phyloP scores from a whole-genome alignment of 805 yeast genomes.

The Candida sanyiensis region DNA sequence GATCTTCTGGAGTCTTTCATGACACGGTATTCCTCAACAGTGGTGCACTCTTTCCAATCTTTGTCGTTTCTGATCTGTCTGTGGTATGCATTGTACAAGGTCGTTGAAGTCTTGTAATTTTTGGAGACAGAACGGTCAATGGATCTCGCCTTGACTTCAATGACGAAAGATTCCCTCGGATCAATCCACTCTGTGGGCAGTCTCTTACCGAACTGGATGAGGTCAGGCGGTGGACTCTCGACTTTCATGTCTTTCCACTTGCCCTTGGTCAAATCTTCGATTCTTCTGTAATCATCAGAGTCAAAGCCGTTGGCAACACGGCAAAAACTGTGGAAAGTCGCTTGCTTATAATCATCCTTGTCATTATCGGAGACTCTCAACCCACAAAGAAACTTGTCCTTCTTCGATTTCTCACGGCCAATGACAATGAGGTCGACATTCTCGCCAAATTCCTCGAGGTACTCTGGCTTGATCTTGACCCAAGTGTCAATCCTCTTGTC shows the following conservation, averaged over 20 bases:
- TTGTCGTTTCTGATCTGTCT: constrained; percentile 66
- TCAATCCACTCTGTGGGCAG: constrained; percentile 73
- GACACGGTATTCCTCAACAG: constrained; percentile 46
- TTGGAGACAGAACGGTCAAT: constrained; percentile 43
- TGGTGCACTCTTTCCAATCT: constrained; percentile 46
- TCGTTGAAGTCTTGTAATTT: constrained; percentile 57
- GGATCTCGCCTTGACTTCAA: constrained; percentile 80
- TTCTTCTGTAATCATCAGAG: constrained; percentile 49
- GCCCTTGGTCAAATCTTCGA: constrained; percentile 50
- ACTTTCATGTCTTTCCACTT: constrained; percentile 50
- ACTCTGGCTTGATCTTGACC: constrained; percentile 91
- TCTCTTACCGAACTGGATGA: constrained; percentile 51
- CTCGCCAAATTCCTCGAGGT: constrained; percentile 79
- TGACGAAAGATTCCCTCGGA: constrained; percentile 69
- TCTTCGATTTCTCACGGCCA: constrained; percentile 71
- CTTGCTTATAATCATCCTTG: constrained; percentile 12
- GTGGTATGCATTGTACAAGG: constrained; percentile 75
- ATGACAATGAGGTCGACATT: constrained; percentile 74
- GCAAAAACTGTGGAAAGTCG: constrained; percentile 60
- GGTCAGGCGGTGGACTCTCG: constrained; percentile 35
- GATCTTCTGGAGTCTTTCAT: constrained; percentile 25
- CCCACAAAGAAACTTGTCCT: constrained; percentile 69
- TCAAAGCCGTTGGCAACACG: constrained; percentile 83
- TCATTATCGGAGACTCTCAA: constrained; percentile 42
- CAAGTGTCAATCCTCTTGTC: constrained; percentile 63